phyloP scores from a whole-genome alignment of 805 yeast genomes.

The Saturnispora silvae region DNA sequence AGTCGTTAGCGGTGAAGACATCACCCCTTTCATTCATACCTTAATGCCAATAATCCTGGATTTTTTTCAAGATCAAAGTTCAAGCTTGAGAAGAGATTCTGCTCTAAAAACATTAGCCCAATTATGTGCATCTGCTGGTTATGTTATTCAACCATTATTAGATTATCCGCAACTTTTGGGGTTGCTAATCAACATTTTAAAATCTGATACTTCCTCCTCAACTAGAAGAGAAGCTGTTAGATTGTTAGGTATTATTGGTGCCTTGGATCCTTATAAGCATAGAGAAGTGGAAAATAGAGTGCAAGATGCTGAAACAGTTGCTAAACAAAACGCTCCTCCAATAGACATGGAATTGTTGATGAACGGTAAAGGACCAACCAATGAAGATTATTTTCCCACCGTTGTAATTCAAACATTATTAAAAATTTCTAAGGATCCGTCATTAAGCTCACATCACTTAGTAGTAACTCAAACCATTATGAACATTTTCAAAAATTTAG shows the following conservation, averaged over 20 bases:
- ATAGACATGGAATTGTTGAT: slow-evolving; percentile 81
- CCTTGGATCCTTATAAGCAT: slow-evolving; percentile 91
- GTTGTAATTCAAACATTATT: slow-evolving; percentile 82
- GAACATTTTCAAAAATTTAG: slow-evolving; percentile 81
- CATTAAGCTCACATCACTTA: slow-evolving; percentile 78
- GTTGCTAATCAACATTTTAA: slow-evolving; percentile 68
- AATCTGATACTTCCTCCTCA: slow-evolving; percentile 63
- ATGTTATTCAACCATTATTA: slow-evolving; percentile 84
- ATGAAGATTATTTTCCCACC: slow-evolving; percentile 89
- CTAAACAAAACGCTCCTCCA: slow-evolving; percentile 80
- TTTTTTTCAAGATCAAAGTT: slow-evolving; percentile 85
- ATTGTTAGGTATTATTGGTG: slow-evolving; percentile 87
- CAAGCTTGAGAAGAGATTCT: slow-evolving; percentile 79
- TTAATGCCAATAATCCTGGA: slow-evolving; percentile 83
- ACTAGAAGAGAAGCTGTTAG: slow-evolving; percentile 84
- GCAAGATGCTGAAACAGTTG: slow-evolving; percentile 28
- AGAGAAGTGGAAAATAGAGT: slow-evolving; percentile 70
- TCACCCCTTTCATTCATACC: slow-evolving; percentile 58
- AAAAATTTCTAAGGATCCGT: slow-evolving; percentile 75
- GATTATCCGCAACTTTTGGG: slow-evolving; percentile 88
- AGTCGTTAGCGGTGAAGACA: slow-evolving; percentile 77
- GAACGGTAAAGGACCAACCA: slow-evolving; percentile 89
- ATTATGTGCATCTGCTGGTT: slow-evolving; percentile 81
- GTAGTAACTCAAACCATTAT: slow-evolving; percentile 90
- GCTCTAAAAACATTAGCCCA: slow-evolving; percentile 85